phyloP scores from a whole-genome alignment of 441 rosid genomes.

The Daphne laureola region DNA sequence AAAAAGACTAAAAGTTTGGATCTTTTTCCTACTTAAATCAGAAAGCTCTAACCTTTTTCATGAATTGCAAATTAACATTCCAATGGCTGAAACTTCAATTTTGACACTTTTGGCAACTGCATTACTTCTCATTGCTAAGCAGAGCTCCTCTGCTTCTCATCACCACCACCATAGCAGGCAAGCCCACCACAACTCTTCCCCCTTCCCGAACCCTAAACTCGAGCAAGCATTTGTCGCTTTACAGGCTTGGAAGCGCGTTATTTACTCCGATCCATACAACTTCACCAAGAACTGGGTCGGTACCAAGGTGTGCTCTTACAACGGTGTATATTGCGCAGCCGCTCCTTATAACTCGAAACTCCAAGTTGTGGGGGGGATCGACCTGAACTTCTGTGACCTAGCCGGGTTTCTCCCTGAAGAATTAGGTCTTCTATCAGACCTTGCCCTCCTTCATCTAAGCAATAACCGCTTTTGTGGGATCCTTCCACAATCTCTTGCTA shows the following conservation, averaged over 20 bases:
- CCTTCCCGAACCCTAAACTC: slow-evolving; percentile 39
- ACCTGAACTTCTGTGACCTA: slow-evolving; percentile 60
- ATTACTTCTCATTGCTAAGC: slow-evolving; percentile 39
- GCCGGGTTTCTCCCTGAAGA: slow-evolving; percentile 81
- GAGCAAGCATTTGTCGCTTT: slow-evolving; percentile 59
- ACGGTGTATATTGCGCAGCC: slow-evolving; percentile 54
- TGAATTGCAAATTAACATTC: slow-evolving; percentile 8
- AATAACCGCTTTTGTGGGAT: slow-evolving; percentile 85
- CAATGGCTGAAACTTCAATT: slow-evolving; percentile 44
- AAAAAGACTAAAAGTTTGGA: slow-evolving; percentile 18
- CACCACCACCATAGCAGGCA: slow-evolving; percentile 24
- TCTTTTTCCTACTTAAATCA: slow-evolving; percentile 23
- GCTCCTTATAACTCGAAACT: slow-evolving; percentile 31
- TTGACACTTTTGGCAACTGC: slow-evolving; percentile 14
- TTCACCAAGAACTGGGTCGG: slow-evolving; percentile 74
- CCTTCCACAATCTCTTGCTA: slow-evolving; percentile 44
- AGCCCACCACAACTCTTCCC: slow-evolving; percentile 16
- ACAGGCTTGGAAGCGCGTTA: slow-evolving; percentile 69
- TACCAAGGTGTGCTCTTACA: slow-evolving; percentile 59
- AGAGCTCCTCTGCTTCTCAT: slow-evolving; percentile 21
- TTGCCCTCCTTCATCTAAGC: slow-evolving; percentile 70
- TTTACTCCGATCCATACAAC: slow-evolving; percentile 83
- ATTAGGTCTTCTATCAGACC: slow-evolving; percentile 60
- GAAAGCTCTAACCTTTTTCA: neutral
- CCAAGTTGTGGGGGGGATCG: slow-evolving; percentile 65